Base-by-base conservation (phyloP, 2,329 filamentous ascomycete genomes). In the Fusarium circinatum region DNA sequence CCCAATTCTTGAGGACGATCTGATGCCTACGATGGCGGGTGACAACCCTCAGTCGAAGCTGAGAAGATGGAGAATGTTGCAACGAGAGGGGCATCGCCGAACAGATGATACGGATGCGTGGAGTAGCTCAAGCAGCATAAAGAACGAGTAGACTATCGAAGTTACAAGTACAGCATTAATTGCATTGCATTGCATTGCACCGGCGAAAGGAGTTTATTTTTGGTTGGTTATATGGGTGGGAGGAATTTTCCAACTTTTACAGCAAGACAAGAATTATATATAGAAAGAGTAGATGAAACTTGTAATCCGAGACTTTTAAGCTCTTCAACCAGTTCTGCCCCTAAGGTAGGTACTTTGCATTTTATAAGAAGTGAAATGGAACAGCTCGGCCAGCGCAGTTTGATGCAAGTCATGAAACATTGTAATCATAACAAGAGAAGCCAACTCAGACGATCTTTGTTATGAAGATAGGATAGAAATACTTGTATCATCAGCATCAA, bases 1-100 rank as follows among this genome's bases (percentile, higher is more conserved):
- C 24, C 79, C 79, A 3, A 78, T 82, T 20, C 68, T 81, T 14
- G 80, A 82, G 49, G 79, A 79, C 38, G 80, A 82, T 52, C 68
- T 78, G 34, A 78, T 81, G 64, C 76, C 80, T 6, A 77, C 74
- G 12, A 68, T 78, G 60, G 71, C 77, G 24, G 78, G 74, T 14
- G 78, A 80, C 8, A 76, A 79, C 34, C 71, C 74, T 15, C 71
- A 73, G 44, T 76, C 74, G 38, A 72, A 65, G 51, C 57, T 76
- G 36, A 67, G 74, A 38, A 61, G 74, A 52, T 74, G 69, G 55
- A 65, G 74, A 44, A 75, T 76, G 73, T 41, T 76, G 64, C 70
- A 76, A 34, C 68, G 74, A 47, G 70, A 75, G 52, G 73, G 62
- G 30, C 57, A 68, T 20, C 55, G 63, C 15, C 72, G 62, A 38